A percentile compares a stretch with the other conserved stretches of the same genome.
Conservation (phyloP, 139 green algal species). For the Auxenochlorella pyrenoidosa region DNA sequence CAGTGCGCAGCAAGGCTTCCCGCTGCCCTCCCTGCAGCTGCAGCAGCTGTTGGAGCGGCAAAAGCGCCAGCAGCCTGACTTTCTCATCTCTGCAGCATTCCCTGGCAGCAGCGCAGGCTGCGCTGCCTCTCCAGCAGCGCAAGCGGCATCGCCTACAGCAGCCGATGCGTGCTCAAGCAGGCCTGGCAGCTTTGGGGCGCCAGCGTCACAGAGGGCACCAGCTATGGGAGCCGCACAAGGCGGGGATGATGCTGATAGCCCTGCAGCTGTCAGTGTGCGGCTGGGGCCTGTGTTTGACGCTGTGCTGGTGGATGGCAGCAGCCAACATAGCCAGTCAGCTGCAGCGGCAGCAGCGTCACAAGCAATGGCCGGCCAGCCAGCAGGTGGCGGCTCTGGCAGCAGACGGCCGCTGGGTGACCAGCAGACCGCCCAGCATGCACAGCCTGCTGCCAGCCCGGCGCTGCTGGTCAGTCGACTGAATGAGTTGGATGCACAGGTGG, state of each 20-base stretch:
- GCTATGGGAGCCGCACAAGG: background rate
- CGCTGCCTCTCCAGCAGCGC: background rate
- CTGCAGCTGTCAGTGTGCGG: background rate
- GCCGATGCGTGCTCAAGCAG: background rate
- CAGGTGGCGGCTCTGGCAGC: background rate
- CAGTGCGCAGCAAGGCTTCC: background rate
- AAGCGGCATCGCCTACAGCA: background rate
- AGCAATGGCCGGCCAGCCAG: background rate
- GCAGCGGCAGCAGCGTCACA: background rate
- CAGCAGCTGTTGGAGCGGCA: background rate
- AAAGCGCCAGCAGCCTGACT: background rate
- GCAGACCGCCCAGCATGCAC: background rate
- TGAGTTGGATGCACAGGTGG: conserved; percentile 34
- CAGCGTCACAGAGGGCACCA: background rate
- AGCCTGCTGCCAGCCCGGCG: background rate
- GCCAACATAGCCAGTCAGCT: background rate
- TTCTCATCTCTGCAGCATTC: conserved; percentile 11
- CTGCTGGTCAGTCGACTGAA: conserved; percentile 8
- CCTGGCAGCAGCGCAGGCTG: background rate
- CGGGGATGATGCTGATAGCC: background rate
- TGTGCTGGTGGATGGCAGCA: background rate
- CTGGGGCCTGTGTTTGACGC: conserved; percentile 19
- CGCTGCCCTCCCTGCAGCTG: background rate
- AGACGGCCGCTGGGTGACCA: background rate
- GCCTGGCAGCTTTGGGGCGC: background rate